Evolutionary conservation across 495 filamentous ascomycete species (phyloP).

Genomic region (Platismatia glauca): DNA sequence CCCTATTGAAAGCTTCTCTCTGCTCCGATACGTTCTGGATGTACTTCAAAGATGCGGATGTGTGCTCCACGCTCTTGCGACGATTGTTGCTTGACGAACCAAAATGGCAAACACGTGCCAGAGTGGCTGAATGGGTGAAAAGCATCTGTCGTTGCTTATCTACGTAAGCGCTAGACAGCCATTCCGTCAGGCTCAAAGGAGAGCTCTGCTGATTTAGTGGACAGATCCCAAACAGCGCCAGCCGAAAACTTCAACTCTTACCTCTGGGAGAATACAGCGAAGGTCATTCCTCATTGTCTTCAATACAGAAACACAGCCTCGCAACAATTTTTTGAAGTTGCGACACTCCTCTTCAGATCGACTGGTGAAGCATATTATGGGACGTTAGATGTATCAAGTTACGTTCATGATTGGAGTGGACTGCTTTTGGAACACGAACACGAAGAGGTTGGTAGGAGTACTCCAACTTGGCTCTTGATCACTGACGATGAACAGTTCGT

Average conservation of each 20-base stretch:
- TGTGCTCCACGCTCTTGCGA: slow-evolving; percentile 37
- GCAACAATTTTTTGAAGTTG: slow-evolving; percentile 49
- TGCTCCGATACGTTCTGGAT: slow-evolving; percentile 51
- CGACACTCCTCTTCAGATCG: slow-evolving; percentile 44
- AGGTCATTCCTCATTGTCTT: slow-evolving; percentile 39
- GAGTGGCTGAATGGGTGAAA: slow-evolving; percentile 32
- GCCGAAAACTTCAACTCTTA: slow-evolving; percentile 32
- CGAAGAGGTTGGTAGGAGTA: slow-evolving; percentile 33
- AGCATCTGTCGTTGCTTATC: slow-evolving; percentile 23
- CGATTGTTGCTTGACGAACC: slow-evolving; percentile 33
- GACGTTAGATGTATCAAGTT: slow-evolving; percentile 43
- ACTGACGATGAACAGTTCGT: slow-evolving; percentile 33
- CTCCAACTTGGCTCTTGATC: slow-evolving; percentile 4
- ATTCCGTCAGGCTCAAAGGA: neutral
- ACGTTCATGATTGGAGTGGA: slow-evolving; percentile 43
- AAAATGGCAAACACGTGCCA: slow-evolving; percentile 30
- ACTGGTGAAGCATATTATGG: slow-evolving; percentile 43
- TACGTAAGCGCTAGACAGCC: slow-evolving; percentile 18
- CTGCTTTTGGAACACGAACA: slow-evolving; percentile 48
- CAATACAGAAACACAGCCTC: slow-evolving; percentile 36
- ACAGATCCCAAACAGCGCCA: slow-evolving; percentile 15
- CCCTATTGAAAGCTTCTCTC: slow-evolving; percentile 56
- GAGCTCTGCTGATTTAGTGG: neutral
- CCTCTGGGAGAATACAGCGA: slow-evolving; percentile 46
- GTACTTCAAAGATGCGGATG: slow-evolving; percentile 39